These are phyloP conservation scores for Stipa capillata DNA, from an alignment of 176 grass and related monocot genomes.

Conservation along the genomic window DNA sequence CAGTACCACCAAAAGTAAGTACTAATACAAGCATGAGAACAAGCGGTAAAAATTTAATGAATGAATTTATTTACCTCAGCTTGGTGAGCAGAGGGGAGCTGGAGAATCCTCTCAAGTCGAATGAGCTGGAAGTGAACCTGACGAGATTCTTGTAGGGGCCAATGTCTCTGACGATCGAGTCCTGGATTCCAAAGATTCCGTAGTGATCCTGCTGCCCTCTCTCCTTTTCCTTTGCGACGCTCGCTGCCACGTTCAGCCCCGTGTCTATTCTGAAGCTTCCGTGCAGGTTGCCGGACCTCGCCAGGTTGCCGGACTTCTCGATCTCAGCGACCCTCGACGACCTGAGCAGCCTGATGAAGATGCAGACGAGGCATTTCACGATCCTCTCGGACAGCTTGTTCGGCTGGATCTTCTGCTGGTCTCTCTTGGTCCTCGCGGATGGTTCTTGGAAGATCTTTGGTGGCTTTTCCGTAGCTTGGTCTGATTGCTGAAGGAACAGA, in stretches of 20 bases:
- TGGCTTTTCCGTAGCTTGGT: constrained; percentile 12
- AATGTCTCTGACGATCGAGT: constrained; percentile 68
- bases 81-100: constrained; percentile 64
- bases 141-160: constrained; percentile 93
- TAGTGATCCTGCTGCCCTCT: constrained; percentile 79
- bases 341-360: constrained; percentile 77
- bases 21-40: neutral
- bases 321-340: constrained; percentile 49
- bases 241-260: neutral
- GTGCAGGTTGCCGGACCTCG: constrained; percentile 23
- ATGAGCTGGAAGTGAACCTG: constrained; percentile 55
- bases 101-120: constrained; percentile 54
- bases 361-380: constrained; percentile 68
- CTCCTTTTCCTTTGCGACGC: neutral
- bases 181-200: constrained; percentile 52
- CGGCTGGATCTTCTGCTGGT: constrained; percentile 27
- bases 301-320: constrained; percentile 42
- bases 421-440: neutral
- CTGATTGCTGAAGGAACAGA: neutral
- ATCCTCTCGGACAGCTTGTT: constrained; percentile 98
- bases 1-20: neutral
- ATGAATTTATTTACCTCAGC: constrained; percentile 28
- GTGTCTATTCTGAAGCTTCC: constrained; percentile 44
- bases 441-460: constrained; percentile 23
- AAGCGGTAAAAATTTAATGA: neutral